Evolutionary conservation across 164 flowering plant species (phyloP).

Genomic region (Aristolochia californica): DNA sequence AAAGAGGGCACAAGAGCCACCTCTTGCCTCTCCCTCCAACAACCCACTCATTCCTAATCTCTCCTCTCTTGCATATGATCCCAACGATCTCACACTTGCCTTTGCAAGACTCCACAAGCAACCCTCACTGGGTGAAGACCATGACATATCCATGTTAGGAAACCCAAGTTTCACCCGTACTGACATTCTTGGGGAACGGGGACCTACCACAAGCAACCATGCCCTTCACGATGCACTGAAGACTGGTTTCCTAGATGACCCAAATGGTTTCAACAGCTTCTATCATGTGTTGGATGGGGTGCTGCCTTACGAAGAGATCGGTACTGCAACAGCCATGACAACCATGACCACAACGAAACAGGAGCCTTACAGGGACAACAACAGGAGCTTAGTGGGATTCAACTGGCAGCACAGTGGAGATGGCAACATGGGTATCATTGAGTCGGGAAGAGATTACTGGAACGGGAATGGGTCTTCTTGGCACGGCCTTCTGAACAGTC

Average conservation of each 20-base stretch:
- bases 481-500: slow-evolving; percentile 71
- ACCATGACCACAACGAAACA: slow-evolving; percentile 32
- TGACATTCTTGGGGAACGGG: neutral
- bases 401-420: slow-evolving; percentile 55
- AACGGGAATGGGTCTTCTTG: slow-evolving; percentile 47
- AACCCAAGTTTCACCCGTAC: neutral
- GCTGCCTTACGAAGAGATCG: too few relatives aligned
- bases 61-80: slow-evolving; percentile 30
- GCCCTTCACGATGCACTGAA: slow-evolving; percentile 33
- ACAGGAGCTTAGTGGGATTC: slow-evolving; percentile 42
- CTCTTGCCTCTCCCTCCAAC: slow-evolving; percentile 19
- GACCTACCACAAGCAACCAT: slow-evolving; percentile 7
- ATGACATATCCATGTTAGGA: slow-evolving; percentile 3
- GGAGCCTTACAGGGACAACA: slow-evolving; percentile 27
- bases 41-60: slow-evolving; percentile 10
- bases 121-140: slow-evolving; percentile 27
- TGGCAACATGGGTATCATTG: slow-evolving; percentile 29
- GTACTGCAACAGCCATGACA: slow-evolving; percentile 14
- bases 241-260: slow-evolving; percentile 29
- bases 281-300: slow-evolving; percentile 33
- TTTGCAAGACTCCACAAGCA: slow-evolving; percentile 56
- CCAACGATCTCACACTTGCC: slow-evolving; percentile 55
- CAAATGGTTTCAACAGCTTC: slow-evolving; percentile 27
- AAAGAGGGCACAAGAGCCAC: slow-evolving; percentile 28
- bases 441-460: slow-evolving; percentile 52